Evolutionary conservation across 768 basidiomycete species (phyloP), one percentile per base, ranked within the genome.

Genomic region (Trametes cingulata): DNA sequence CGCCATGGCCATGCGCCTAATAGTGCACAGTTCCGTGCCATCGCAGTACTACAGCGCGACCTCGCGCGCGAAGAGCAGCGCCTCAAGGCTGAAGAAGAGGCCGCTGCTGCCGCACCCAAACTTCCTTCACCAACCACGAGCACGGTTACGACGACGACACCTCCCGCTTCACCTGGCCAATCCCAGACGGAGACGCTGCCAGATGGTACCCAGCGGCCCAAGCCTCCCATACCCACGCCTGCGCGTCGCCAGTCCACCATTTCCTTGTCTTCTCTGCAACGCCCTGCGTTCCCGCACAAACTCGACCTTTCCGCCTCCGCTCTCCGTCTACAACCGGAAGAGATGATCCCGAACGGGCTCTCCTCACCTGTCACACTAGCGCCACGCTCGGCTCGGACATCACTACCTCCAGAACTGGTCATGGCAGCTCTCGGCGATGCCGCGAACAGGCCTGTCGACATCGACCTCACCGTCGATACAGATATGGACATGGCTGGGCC

Each of bases 341-440:
- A 90, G 65, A 80, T 78, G 6, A 74, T 81, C 6, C 76, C 81
- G 1, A 85, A 80, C 46, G 85, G 86, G 1, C 75, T 91, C 47
- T 79, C 86, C 27, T 92, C 90, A 6, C 91, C 91, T 7, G 91
- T 93, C 33, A 90, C 87, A 5, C 80, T 93, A 37, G 91, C 90
- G 0, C 91, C 91, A 1, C 88, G 85, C 67, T 90, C 91, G 6
- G 88, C 88, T 46, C 82, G 87, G 3, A 79, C 86, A 1, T 66
- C 68, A 0, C 54, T 71, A 9, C 78, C 83, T 24, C 78, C 85
- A 3, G 87, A 90, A 42, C 72, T 90, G 45, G 71, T 89, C 27
- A 85, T 91, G 79, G 84, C 84, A 3, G 82, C 86, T 0, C 57
- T 73, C 8, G 49, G 58, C 8, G 65, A 67, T 27, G 60, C 63